These are phyloP conservation scores for Phytophthora ohioensis DNA, from an alignment of 352 stramenopile species.

Conservation along the genomic window DNA sequence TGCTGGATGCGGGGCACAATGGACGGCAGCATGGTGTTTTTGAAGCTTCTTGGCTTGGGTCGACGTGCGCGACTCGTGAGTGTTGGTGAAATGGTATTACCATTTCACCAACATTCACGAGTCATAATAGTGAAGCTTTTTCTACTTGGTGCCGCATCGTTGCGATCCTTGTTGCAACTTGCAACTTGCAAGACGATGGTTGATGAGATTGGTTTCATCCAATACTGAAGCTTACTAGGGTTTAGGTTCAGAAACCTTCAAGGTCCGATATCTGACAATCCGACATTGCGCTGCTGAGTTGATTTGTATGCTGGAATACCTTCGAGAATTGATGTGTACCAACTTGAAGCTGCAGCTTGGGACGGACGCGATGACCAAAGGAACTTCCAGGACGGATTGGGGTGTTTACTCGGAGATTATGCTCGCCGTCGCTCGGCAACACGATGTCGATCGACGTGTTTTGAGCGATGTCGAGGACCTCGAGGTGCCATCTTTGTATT, in stretches of 20 bases:
- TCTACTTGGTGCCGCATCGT: constrained; percentile 22
- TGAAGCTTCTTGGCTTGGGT: constrained; percentile 2
- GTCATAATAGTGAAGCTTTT: background rate
- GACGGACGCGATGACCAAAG: no score
- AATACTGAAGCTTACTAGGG: constrained; percentile 32
- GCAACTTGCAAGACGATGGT: constrained; percentile 2
- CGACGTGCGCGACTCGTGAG: constrained; percentile 2
- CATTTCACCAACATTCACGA: no score
- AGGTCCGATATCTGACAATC: constrained; percentile 8
- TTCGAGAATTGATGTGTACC: background rate
- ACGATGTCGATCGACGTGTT: background rate
- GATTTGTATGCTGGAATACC: no score
- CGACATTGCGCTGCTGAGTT: background rate
- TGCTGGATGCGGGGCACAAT: constrained; percentile 80
- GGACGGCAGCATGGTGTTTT: constrained; percentile 57
- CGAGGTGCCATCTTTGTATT: no score
- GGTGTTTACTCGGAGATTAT: no score
- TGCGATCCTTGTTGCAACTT: background rate
- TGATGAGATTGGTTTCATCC: constrained; percentile 21
- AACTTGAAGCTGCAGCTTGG: no score
- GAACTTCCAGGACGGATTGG: no score
- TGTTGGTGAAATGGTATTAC: constrained; percentile 18
- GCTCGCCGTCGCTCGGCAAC: background rate
- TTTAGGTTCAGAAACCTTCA: constrained; percentile 17
- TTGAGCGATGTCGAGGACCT: no score